Conservation (phyloP, 768 basidiomycete species). For the Hysterangium stoloniferum region DNA sequence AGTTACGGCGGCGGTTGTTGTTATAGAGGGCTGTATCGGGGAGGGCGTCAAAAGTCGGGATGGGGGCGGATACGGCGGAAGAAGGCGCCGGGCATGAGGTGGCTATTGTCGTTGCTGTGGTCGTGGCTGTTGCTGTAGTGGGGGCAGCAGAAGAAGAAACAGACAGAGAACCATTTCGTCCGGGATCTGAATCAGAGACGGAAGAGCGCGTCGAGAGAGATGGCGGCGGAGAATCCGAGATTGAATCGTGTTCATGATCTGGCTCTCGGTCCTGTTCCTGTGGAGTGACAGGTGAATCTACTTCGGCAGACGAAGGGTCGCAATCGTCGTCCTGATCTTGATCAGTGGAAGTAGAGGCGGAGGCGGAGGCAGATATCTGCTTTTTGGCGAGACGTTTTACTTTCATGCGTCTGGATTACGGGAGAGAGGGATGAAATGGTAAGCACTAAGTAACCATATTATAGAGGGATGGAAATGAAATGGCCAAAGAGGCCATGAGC, state of each 20-base stretch:
- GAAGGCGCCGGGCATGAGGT: slow-evolving; percentile 25
- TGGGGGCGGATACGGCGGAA: slow-evolving; percentile 21
- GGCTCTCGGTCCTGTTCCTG: slow-evolving; percentile 11
- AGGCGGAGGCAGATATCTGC: slow-evolving; percentile 15
- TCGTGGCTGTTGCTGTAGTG: too few relatives aligned
- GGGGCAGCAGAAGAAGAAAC: background rate
- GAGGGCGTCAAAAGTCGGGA: background rate
- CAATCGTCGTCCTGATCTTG: too few relatives aligned
- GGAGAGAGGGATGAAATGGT: slow-evolving; percentile 4
- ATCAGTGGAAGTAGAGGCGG: too few relatives aligned
- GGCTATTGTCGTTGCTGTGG: too few relatives aligned
- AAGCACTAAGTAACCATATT: too few relatives aligned
- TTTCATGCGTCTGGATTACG: slow-evolving; percentile 62
- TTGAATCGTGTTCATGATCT: too few relatives aligned
- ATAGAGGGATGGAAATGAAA: slow-evolving; percentile 11
- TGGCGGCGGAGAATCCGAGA: too few relatives aligned
- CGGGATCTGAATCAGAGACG: slow-evolving; percentile 19
- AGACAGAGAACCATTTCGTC: background rate
- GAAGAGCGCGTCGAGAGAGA: slow-evolving; percentile 58
- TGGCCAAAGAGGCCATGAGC: slow-evolving; percentile 8
- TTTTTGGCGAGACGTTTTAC: slow-evolving; percentile 63
- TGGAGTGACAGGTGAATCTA: slow-evolving; percentile 18
- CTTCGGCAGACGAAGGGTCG: slow-evolving; percentile 6
- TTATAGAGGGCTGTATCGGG: background rate
- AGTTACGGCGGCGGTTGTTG: background rate